Evolutionary conservation across 371 early-diverging fungal genomes (phyloP), one percentile per base, ranked within the genome.

Genomic region (Mortierella sp.): DNA sequence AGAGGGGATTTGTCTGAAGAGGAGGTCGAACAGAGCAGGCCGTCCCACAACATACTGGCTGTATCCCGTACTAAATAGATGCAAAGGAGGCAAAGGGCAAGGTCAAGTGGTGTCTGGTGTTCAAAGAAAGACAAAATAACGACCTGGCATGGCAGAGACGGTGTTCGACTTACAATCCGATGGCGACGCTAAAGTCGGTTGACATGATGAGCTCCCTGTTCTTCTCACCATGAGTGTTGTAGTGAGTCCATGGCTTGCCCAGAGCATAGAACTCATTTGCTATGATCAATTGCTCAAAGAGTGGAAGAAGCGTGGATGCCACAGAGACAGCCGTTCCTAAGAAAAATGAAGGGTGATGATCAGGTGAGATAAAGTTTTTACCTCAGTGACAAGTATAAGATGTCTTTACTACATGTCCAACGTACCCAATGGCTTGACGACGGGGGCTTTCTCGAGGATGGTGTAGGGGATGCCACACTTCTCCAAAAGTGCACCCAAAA

Each of bases 1-100:
- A 4, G 58, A 31, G 2, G 73, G 73, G 16, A 73, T 45, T 3
- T 53, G 75, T 16, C 37, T 68, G 8, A 68, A 29, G 9, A 75
- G 45, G 34, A 75, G 14, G 61, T 37, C 37, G 9, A 34, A 37
- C 22, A 61, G 37, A 19, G 61, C 37, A 2, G 61, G 37, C 37
- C 61, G 61, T 22, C 22, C 61, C 31, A 61, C 8, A 16, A 31
- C 9, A 19, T 61, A 61, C 19, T 61, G 61, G 13, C 8, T 61
- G 9, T 61, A 61, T 61, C 61, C 37, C 34, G 61, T 37, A 0
- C 61, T 61, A 37, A 2, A 24, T 14, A 13, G 29, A 61, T 2
- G 19, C 22, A 2, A 19, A 22, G 0, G 9, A 10, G 2, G 3
- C 0, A 31, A 55, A 34, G 2, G 22, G 22, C 2, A 9, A 16